Conservation (phyloP, 1,139 yeast genomes). For the Lodderomyces oxycetoniae region DNA sequence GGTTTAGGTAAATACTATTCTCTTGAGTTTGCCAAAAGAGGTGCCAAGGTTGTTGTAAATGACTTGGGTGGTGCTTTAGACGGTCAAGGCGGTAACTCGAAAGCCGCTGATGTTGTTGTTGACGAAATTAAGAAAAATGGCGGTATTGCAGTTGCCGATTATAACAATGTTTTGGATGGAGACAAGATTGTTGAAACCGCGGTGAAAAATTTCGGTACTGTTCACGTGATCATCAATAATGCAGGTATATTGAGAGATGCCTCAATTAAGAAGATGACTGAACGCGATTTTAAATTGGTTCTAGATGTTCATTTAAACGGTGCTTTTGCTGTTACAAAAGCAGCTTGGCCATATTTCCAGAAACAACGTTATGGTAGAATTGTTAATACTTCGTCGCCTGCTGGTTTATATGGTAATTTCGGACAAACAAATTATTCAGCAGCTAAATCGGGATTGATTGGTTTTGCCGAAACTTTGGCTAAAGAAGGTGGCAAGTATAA, state of each 20-base stretch:
- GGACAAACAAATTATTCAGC: conserved; percentile 97
- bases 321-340: conserved; percentile 77
- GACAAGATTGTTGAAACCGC: conserved; percentile 86
- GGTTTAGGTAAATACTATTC: conserved; percentile 92
- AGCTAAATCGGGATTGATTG: conserved; percentile 86
- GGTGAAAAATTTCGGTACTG: conserved; percentile 78
- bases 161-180: conserved; percentile 86
- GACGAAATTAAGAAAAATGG: conserved; percentile 73
- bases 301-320: conserved; percentile 87
- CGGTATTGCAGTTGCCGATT: conserved; percentile 89
- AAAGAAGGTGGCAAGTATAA: conserved; percentile 88
- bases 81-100: conserved; percentile 61
- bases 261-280: conserved; percentile 77
- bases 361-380: conserved; percentile 85
- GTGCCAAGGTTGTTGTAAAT: conserved; percentile 90
- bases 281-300: conserved; percentile 73
- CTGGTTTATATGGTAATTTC: conserved; percentile 93
- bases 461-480: conserved; percentile 90
- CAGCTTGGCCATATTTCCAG: conserved; percentile 91
- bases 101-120: conserved; percentile 87
- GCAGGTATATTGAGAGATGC: conserved; percentile 89
- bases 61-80: conserved; percentile 83
- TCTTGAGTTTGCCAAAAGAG: conserved; percentile 78
- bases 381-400: conserved; percentile 91
- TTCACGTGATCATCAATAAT: conserved; percentile 85